These are phyloP conservation scores for Penicillium cosmopolitanum DNA, from an alignment of 495 filamentous ascomycete genomes.

Conservation along the genomic window DNA sequence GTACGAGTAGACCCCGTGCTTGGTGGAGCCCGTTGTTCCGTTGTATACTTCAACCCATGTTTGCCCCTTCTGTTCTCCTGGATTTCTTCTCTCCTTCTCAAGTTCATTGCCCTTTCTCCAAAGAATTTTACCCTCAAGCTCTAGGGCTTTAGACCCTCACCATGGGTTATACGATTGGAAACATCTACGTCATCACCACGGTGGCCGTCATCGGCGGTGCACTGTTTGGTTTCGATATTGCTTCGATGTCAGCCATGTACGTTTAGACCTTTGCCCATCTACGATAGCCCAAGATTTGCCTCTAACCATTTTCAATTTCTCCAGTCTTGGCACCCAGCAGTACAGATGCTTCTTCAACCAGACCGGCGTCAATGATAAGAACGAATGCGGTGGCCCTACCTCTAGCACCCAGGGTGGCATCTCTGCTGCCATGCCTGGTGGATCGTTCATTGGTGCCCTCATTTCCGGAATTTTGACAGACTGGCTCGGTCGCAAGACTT, in stretches of 20 bases:
- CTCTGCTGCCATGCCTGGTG: constrained; percentile 71
- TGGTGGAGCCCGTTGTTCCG: background rate
- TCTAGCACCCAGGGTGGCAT: constrained; percentile 58
- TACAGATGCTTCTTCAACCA: constrained; percentile 68
- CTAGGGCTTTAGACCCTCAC: constrained; percentile 1
- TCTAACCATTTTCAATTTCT: background rate
- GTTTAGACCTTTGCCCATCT: constrained; percentile 21
- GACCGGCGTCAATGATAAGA: constrained; percentile 30
- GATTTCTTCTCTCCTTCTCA: constrained; percentile 1
- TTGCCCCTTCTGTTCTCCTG: background rate
- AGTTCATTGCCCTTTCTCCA: constrained; percentile 1
- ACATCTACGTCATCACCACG: constrained; percentile 36
- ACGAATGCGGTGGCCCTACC: constrained; percentile 51
- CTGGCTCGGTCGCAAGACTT: constrained; percentile 62
- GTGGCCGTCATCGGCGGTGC: constrained; percentile 56
- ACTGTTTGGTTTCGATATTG: constrained; percentile 76
- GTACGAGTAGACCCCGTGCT: background rate
- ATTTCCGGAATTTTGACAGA: constrained; percentile 68
- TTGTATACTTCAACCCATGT: constrained; percentile 4
- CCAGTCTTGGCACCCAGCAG: constrained; percentile 45
- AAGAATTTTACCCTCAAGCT: background rate
- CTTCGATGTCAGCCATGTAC: constrained; percentile 69
- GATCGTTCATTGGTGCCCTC: constrained; percentile 70
- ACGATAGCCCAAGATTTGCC: background rate
- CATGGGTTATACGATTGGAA: constrained; percentile 32